phyloP scores from a whole-genome alignment of 2,329 filamentous ascomycete species.

The Aspergillus quadricinctus region DNA sequence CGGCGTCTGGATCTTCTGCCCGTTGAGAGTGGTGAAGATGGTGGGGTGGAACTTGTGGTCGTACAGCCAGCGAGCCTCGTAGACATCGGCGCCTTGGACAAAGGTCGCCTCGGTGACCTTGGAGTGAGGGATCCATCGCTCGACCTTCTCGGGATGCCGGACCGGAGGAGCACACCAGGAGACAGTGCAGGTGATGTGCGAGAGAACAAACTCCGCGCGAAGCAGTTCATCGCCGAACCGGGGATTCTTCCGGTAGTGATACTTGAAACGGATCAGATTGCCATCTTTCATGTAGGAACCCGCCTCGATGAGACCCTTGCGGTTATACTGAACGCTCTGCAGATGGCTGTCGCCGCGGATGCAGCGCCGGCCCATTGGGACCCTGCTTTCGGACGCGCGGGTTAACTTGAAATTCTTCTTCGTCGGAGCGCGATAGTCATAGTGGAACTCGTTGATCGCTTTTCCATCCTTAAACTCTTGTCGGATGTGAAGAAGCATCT shows the following conservation, averaged over 20 bases:
- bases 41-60: conserved; percentile 48
- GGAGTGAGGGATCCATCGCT: conserved; percentile 53
- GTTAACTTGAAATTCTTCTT: conserved; percentile 25
- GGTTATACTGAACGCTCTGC: conserved; percentile 50
- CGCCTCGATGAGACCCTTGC: conserved; percentile 49
- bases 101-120: conserved; percentile 54
- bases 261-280: conserved; percentile 52
- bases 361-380: conserved; percentile 46
- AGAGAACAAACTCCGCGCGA: conserved; percentile 51
- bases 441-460: conserved; percentile 46
- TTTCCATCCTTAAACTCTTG: conserved; percentile 45
- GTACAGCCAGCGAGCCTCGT: conserved; percentile 48
- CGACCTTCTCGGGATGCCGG: conserved; percentile 47
- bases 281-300: conserved; percentile 52
- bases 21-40: conserved; percentile 48
- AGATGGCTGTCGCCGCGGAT: conserved; percentile 43
- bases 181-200: conserved; percentile 52
- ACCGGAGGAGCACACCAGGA: conserved; percentile 52
- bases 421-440: conserved; percentile 38
- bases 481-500: conserved; percentile 43
- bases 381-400: conserved; percentile 25
- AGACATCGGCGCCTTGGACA: conserved; percentile 50
- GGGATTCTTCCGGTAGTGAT: conserved; percentile 52
- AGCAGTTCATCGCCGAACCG: conserved; percentile 54
- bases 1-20: conserved; percentile 48